phyloP scores from a whole-genome alignment of 768 basidiomycete species.

The Leucocoprinus leucothites region DNA sequence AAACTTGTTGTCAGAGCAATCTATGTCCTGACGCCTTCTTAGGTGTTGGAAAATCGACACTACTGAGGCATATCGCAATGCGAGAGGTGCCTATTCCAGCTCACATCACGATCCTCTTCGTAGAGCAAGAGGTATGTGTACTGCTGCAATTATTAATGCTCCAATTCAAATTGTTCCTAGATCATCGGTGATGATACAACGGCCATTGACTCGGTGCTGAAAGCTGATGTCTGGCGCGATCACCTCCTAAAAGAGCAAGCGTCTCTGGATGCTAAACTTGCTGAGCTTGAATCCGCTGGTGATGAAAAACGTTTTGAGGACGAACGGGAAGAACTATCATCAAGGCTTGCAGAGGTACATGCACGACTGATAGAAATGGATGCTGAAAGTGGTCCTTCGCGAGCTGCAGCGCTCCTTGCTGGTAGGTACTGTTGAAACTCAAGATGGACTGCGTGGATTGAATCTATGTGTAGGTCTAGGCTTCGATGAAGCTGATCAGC shows the following conservation, averaged over 20 bases:
- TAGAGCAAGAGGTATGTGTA: constrained; percentile 86
- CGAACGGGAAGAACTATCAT: constrained; percentile 79
- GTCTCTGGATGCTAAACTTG: constrained; percentile 67
- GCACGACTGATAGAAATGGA: constrained; percentile 94
- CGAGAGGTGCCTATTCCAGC: constrained; percentile 91
- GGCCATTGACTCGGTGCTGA: constrained; percentile 93
- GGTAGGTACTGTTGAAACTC: constrained; percentile 40
- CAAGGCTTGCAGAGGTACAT: constrained; percentile 86
- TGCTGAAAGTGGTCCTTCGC: constrained; percentile 93
- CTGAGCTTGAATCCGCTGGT: constrained; percentile 66
- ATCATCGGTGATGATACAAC: constrained; percentile 91
- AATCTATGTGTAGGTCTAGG: constrained; percentile 63
- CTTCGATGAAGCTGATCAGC: constrained; percentile 87
- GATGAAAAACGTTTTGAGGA: constrained; percentile 83
- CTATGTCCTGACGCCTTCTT: background rate
- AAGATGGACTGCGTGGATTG: background rate
- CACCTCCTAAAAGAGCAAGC: constrained; percentile 85
- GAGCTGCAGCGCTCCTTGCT: constrained; percentile 86
- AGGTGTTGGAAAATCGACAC: constrained; percentile 96
- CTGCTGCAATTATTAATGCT: background rate
- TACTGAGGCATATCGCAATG: constrained; percentile 91
- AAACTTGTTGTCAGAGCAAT: background rate
- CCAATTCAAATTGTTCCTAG: constrained; percentile 31
- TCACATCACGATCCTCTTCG: constrained; percentile 96
- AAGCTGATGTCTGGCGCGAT: constrained; percentile 99